These are phyloP conservation scores for Stachybotrys chartarum DNA, from an alignment of 2,329 filamentous ascomycete genomes.

Conservation along the genomic window DNA sequence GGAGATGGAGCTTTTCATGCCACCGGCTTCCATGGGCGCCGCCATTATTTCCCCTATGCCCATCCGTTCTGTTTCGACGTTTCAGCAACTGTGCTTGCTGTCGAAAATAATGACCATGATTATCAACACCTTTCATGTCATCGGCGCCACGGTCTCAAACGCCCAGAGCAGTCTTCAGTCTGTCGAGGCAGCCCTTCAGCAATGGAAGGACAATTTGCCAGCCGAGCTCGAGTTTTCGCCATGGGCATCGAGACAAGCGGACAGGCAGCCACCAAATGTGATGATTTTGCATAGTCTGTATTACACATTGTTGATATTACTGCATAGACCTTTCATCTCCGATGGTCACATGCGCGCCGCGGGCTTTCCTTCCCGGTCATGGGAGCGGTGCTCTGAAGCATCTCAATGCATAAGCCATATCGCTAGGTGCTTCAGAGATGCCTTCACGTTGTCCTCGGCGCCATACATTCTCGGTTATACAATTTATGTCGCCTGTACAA, in stretches of 20 bases:
- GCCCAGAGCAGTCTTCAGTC: conserved; percentile 2
- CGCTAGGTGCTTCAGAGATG: conserved; percentile 16
- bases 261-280: conserved; percentile 14
- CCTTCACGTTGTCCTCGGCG: conserved; percentile 22
- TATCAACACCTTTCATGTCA: conserved; percentile 9
- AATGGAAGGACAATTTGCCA: conserved; percentile 2
- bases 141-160: conserved; percentile 2
- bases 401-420: conserved; percentile 28
- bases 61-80: conserved; percentile 24
- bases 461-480: conserved; percentile 30
- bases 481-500: conserved; percentile 30
- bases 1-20: conserved; percentile 11
- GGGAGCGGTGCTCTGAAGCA: conserved; percentile 24
- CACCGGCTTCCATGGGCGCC: not conserved
- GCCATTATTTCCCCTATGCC: not conserved
- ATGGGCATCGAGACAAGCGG: not conserved
- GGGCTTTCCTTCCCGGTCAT: conserved; percentile 5
- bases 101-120: conserved; percentile 29
- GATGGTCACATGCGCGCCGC: conserved; percentile 8
- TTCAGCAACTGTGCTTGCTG: conserved; percentile 24
- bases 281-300: conserved; percentile 24
- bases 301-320: conserved; percentile 25
- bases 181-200: not conserved
- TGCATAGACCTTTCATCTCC: conserved; percentile 28
- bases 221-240: conserved; percentile 1